phyloP scores from a whole-genome alignment of 441 rosid genomes.

The Brassica hybrid region DNA sequence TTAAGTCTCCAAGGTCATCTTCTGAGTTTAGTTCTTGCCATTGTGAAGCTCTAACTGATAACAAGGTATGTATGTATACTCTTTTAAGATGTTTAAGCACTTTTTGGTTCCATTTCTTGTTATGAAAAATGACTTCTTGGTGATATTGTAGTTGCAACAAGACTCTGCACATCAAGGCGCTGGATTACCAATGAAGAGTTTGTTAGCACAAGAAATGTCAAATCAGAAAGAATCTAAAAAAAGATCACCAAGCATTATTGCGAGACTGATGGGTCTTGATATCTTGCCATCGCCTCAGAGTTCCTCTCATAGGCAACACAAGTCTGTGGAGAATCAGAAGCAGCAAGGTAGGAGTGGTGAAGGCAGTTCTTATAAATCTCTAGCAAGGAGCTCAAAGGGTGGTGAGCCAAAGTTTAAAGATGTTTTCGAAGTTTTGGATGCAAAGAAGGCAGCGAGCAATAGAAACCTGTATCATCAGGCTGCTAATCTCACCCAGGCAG shows the following conservation, averaged over 20 bases:
- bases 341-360: slow-evolving; percentile 43
- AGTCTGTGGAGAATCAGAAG: slow-evolving; percentile 45
- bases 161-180: slow-evolving; percentile 43
- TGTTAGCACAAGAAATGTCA: slow-evolving; percentile 84
- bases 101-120: no score
- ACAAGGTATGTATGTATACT: slow-evolving; percentile 53
- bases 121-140: slow-evolving; percentile 38
- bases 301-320: slow-evolving; percentile 50
- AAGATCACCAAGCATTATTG: slow-evolving; percentile 83
- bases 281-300: slow-evolving; percentile 65
- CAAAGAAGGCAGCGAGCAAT: slow-evolving; percentile 50
- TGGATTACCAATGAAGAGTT: slow-evolving; percentile 66
- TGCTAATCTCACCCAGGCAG: slow-evolving; percentile 59
- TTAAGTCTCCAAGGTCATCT: slow-evolving; percentile 48
- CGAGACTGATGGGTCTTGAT: slow-evolving; percentile 95
- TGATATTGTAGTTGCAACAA: slow-evolving; percentile 42
- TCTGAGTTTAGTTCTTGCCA: slow-evolving; percentile 60
- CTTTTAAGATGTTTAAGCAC: no score
- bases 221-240: slow-evolving; percentile 67
- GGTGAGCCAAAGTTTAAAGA: slow-evolving; percentile 90
- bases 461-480: slow-evolving; percentile 43
- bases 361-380: slow-evolving; percentile 52
- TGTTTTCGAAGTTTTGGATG: slow-evolving; percentile 87
- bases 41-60: slow-evolving; percentile 49
- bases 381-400: slow-evolving; percentile 71